These are phyloP conservation scores for Starmerella etchellsii DNA, from an alignment of 805 yeast species.

Conservation along the genomic window DNA sequence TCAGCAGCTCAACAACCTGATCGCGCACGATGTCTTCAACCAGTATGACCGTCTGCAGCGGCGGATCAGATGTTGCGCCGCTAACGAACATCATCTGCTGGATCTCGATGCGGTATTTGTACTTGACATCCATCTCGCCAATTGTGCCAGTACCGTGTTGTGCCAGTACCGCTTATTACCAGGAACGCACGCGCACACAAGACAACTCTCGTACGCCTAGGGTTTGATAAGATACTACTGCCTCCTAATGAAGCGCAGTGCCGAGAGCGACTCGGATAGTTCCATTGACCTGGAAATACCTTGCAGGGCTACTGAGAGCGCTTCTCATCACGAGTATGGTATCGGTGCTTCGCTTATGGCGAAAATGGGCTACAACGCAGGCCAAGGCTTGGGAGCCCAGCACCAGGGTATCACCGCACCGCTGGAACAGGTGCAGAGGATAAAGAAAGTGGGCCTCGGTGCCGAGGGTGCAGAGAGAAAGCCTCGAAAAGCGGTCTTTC, in stretches of 20 bases:
- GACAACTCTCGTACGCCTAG: too few species aligned
- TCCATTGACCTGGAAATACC: constrained; percentile 1
- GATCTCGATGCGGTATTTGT: constrained; percentile 79
- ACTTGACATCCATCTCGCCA: constrained; percentile 26
- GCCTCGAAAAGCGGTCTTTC: background rate
- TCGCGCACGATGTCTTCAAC: constrained; percentile 92
- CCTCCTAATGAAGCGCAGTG: background rate
- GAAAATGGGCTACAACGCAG: constrained; percentile 78
- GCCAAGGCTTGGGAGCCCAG: constrained; percentile 68
- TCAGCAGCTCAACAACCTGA: constrained; percentile 73
- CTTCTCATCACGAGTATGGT: constrained; percentile 41
- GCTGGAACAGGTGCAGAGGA: constrained; percentile 26
- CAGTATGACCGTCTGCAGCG: constrained; percentile 77
- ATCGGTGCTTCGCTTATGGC: constrained; percentile 68
- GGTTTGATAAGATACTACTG: too few species aligned
- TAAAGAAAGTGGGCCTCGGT: background rate
- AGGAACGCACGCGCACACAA: too few species aligned
- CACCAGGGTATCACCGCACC: constrained; percentile 72
- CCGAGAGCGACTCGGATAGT: constrained; percentile 2
- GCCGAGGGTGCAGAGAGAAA: background rate
- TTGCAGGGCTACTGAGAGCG: background rate
- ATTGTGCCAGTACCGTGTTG: background rate
- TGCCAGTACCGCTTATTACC: too few species aligned
- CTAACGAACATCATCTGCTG: constrained; percentile 98
- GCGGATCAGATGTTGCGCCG: constrained; percentile 92